Base-by-base conservation (phyloP, 805 yeast genomes). In the Suhomyces xylopsoci region DNA sequence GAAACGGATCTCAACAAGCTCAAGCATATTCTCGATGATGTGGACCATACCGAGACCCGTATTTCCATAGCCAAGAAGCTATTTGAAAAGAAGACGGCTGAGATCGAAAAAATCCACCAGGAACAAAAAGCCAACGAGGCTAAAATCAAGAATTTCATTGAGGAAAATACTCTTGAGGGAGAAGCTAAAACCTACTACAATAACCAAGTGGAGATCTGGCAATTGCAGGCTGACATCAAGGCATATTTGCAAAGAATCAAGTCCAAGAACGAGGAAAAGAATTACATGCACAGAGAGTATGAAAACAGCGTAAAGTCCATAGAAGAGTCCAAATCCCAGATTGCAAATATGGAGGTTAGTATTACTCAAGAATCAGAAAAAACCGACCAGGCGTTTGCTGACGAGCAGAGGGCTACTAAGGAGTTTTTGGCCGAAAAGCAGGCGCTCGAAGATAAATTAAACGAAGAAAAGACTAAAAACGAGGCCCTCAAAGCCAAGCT, bases 241-340 rank as follows among this genome's bases (percentile, higher is more conserved):
- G 74, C 67, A 26, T 66, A 77, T 45, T 67, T 77, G n/a, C 67
- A 71, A 12, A 77, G 76, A 55, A 60, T 79, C 1, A 77, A 76
- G 24, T 74, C 84, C 5, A 75, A 77, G 43, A 65, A 66, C 1
- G 82, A 81, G 34, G 96, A 90, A 60, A 79, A 76, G 45, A 80
- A 73, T 48, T 91, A 88, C 66, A 86, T 85, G 82, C 61, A 66
- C 7, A 74, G 72, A 28, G 93, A 88, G 63, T 77, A 82, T 28
- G 68, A 67, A 17, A 79, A 83, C 49, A 87, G 90, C 0, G 58
- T 65, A 9, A 68, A 66, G 7, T 78, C 90, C 0, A 74, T 79
- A 0, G 56, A 57, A 10, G 86, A 81, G 15, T 77, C 84, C 0
- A 62, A 69, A 20, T 51, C 53, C 0, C 70, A 71, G 50, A 58